phyloP scores from a whole-genome alignment of 768 basidiomycete genomes.

The Hericium rajendrae region DNA sequence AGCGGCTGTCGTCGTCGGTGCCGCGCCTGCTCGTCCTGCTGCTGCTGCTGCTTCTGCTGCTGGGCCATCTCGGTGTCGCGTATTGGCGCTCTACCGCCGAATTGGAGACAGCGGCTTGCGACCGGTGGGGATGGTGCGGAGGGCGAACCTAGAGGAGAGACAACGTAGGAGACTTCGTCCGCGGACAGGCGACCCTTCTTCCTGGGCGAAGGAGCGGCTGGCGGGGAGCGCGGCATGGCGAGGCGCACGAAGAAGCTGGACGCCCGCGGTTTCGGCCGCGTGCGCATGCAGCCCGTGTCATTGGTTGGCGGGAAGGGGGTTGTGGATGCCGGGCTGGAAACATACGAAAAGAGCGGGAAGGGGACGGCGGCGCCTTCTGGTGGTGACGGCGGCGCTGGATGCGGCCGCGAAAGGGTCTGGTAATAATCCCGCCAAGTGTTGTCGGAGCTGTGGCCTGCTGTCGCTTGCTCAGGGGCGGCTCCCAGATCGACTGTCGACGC shows the following conservation, averaged over 20 bases:
- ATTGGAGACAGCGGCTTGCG: not conserved
- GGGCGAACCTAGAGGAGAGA: not conserved
- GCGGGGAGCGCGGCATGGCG: conserved; percentile 22
- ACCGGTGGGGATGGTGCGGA: not conserved
- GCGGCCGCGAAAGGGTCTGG: not conserved
- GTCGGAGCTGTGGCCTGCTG: conserved; percentile 3
- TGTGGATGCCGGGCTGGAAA: conserved; percentile 19
- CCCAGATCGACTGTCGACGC: conserved; percentile 12
- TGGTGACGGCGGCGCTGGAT: conserved; percentile 1
- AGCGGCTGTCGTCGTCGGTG: conserved; percentile 22
- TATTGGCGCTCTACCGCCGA: not conserved
- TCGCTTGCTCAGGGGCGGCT: conserved; percentile 8
- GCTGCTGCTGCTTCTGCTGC: conserved; percentile 3
- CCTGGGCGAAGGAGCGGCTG: conserved; percentile 13
- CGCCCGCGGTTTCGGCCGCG: conserved; percentile 22
- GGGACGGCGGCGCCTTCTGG: conserved; percentile 3
- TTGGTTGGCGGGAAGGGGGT: conserved; percentile 15
- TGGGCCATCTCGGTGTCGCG: not conserved
- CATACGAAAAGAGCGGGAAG: conserved; percentile 11
- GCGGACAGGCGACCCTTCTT: conserved; percentile 4
- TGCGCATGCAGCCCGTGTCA: conserved; percentile 10
- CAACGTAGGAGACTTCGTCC: not conserved
- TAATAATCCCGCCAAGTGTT: conserved; percentile 8
- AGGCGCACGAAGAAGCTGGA: conserved; percentile 24
- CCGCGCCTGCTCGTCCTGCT: conserved; percentile 12